Evolutionary conservation across 2,329 filamentous ascomycete species (phyloP), one percentile per base, ranked within the genome.

Genomic region (Alternaria sp.): DNA sequence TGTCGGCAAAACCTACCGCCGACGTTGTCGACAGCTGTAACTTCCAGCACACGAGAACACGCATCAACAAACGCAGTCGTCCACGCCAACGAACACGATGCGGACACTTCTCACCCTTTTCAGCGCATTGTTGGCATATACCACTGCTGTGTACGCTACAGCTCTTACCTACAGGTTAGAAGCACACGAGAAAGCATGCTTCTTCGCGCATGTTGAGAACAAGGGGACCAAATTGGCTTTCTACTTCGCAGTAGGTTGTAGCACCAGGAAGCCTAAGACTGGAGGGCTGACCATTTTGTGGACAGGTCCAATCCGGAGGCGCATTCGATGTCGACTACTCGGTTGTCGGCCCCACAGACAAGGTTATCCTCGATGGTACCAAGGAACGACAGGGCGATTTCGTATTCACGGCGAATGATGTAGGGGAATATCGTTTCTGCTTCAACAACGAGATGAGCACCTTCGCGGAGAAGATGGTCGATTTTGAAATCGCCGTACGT

Each of bases 361-460:
- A 90, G 79, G 79, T 92, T 61, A 89, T 99, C 61, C 81, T 98
- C 72, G 88, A 93, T 60, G 95, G 93, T 61, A 84, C 89, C 69
- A 98, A 97, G 81, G 95, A 92, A 82, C 88, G 94, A 66, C 94
- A 98, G 81, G 95, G 94, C 53, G 95, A 99, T 80, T 98, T 96
- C 75, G 95, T 99, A 63, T 99, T 99, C 79, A 97, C 93, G 0
- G 95, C 93, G 44, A 92, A 92, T 72, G 87, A 92, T 51, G 75
- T 85, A 6, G 95, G 95, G 66, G 94, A 98, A 74, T 97, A 98
- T 82, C 87, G 88, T 53, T 98, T 99, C 83, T 99, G 95, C 85
- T 99, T 99, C 84, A 91, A 93, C 81, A 99, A 99, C 75, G 90
- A 95, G 76, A 97, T 99, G 91, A 96, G 91, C 75, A 98, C 94